Conservation (phyloP, 129 eudicot genomes). For the Flaveria robusta region DNA sequence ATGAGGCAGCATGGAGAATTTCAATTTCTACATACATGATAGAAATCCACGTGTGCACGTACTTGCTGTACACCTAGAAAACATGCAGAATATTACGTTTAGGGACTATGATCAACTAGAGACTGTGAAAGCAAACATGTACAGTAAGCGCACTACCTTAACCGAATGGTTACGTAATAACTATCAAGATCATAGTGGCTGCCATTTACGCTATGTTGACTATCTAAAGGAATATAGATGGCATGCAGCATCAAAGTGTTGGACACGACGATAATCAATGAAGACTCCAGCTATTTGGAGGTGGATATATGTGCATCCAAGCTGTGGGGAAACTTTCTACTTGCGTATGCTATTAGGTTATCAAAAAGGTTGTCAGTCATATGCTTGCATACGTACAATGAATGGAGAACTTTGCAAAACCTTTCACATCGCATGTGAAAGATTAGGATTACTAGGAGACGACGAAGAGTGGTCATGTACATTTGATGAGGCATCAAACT, state of each 20-base stretch:
- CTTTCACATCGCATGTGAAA: too few relatives aligned
- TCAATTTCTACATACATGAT: background rate
- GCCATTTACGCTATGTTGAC: background rate
- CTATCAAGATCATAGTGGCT: background rate
- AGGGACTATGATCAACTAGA: background rate
- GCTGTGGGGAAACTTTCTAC: too few relatives aligned
- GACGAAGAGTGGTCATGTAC: too few relatives aligned
- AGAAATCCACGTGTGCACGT: background rate
- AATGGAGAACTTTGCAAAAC: background rate
- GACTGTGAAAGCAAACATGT: too few relatives aligned
- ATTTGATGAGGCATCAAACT: too few relatives aligned
- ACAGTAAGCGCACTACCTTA: background rate
- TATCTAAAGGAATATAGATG: background rate
- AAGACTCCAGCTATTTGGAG: too few relatives aligned
- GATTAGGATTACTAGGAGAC: too few relatives aligned
- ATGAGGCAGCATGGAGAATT: background rate
- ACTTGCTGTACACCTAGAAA: too few relatives aligned
- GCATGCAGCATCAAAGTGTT: background rate
- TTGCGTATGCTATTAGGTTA: too few relatives aligned
- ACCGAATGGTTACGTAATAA: background rate
- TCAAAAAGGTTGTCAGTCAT: background rate
- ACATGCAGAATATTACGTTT: background rate
- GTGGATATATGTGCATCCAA: too few relatives aligned
- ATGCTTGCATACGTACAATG: too few relatives aligned
- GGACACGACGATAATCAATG: too few relatives aligned